phyloP scores from a whole-genome alignment of 208 protist genomes.

The Hexamita inflata region DNA sequence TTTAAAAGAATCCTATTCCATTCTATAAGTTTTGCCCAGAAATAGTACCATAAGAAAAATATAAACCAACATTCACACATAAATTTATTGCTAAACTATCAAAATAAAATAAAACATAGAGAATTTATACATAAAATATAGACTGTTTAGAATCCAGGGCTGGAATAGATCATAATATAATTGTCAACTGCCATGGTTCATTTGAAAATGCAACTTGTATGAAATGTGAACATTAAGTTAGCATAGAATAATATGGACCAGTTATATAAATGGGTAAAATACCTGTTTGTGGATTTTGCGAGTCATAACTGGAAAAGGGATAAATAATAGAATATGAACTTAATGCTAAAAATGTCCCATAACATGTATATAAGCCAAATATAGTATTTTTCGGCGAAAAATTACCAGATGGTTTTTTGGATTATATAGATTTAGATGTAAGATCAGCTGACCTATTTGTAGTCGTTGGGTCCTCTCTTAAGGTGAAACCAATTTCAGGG shows the following conservation, averaged over 20 bases:
- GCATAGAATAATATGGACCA: slow-evolving; percentile 1
- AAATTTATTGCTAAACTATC: slow-evolving; percentile 46
- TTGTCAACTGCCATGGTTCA: slow-evolving; percentile 45
- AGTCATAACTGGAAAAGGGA: too few species aligned
- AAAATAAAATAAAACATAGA: slow-evolving; percentile 39
- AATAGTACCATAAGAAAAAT: slow-evolving; percentile 34
- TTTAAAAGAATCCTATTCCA: slow-evolving; percentile 36
- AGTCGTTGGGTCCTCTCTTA: slow-evolving; percentile 51
- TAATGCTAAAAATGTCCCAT: not conserved
- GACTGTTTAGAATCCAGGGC: slow-evolving; percentile 48
- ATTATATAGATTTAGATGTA: slow-evolving; percentile 33
- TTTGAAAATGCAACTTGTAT: slow-evolving; percentile 35
- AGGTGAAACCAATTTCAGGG: slow-evolving; percentile 51
- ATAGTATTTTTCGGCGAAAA: slow-evolving; percentile 53
- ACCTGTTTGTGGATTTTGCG: slow-evolving; percentile 12
- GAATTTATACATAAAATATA: slow-evolving; percentile 52
- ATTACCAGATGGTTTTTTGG: slow-evolving; percentile 38
- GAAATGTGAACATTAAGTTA: slow-evolving; percentile 20
- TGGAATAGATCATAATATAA: slow-evolving; percentile 23
- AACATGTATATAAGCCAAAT: slow-evolving; percentile 45
- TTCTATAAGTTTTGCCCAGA: slow-evolving; percentile 46
- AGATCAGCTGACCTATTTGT: slow-evolving; percentile 43
- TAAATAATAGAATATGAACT: slow-evolving; percentile 18
- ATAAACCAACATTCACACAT: slow-evolving; percentile 46
- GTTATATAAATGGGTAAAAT: slow-evolving; percentile 24